Percentiles rank a stretch among this genome's conserved stretches.
These are phyloP conservation scores for Sugiyamaella pinicola DNA, from an alignment of 1,139 yeast genomes.

Conservation along the genomic window DNA sequence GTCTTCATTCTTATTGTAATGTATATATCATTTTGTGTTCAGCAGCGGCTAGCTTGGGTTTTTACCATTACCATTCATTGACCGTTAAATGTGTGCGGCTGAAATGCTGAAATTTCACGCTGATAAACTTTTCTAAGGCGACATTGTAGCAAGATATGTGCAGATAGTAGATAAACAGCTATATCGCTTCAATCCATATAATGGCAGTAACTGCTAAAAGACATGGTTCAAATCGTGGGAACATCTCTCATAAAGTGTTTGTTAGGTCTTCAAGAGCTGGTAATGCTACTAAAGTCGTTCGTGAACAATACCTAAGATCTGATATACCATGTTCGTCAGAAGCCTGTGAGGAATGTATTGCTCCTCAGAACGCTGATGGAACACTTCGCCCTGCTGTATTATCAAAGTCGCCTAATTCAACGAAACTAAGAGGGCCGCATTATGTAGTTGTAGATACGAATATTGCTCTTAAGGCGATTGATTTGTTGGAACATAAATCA, in stretches of 20 bases:
- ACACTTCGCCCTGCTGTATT: constrained; percentile 50
- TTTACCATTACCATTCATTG: too few species aligned
- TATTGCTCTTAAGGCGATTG: constrained; percentile 85
- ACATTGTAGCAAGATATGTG: not conserved
- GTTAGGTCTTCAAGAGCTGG: constrained; percentile 84
- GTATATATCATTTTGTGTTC: too few species aligned
- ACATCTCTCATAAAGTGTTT: constrained; percentile 64
- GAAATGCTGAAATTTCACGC: not conserved
- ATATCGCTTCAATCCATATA: not conserved
- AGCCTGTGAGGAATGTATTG: constrained; percentile 62
- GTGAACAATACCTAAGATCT: constrained; percentile 89
- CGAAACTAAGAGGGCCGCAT: constrained; percentile 63
- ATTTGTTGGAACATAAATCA: constrained; percentile 73
- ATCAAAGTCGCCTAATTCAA: constrained; percentile 53
- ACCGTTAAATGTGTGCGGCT: not conserved
- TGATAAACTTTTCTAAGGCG: not conserved
- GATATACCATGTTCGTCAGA: constrained; percentile 91
- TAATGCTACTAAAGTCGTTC: constrained; percentile 83
- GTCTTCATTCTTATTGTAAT: too few species aligned
- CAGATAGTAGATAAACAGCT: not conserved
- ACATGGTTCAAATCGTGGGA: not conserved
- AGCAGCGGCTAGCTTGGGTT: too few species aligned
- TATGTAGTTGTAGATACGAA: constrained; percentile 88
- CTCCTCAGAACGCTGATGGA: constrained; percentile 47
- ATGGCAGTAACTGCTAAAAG: constrained; percentile 10